These are phyloP conservation scores for Phytopythium cucurbitacearum DNA, from an alignment of 352 stramenopile genomes.

Conservation along the genomic window DNA sequence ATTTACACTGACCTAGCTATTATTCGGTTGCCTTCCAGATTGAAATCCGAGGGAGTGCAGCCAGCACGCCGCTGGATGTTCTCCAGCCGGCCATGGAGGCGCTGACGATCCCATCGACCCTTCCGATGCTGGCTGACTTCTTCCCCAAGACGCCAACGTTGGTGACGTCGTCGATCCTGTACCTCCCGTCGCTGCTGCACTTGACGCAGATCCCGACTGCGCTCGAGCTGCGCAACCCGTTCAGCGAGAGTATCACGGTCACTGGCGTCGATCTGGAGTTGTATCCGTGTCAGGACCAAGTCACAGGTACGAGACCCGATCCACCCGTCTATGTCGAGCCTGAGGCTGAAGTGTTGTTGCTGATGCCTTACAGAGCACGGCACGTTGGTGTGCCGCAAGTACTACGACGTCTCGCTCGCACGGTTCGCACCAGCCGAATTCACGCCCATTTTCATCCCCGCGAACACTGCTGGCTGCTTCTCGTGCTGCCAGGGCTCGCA, in stretches of 20 bases:
- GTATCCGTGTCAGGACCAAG: slow-evolving; percentile 72
- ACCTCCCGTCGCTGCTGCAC: slow-evolving; percentile 70
- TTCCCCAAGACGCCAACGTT: slow-evolving; percentile 70
- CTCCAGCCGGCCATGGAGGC: slow-evolving; percentile 52
- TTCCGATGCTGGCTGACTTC: slow-evolving; percentile 55
- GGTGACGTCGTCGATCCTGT: slow-evolving; percentile 72
- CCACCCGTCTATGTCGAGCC: not conserved
- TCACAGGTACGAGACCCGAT: slow-evolving; percentile 25
- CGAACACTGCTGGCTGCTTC: slow-evolving; percentile 60
- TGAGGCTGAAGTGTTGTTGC: slow-evolving; percentile 1
- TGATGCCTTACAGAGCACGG: slow-evolving; percentile 20
- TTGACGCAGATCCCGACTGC: slow-evolving; percentile 64
- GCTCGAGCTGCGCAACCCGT: slow-evolving; percentile 74
- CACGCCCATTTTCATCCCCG: slow-evolving; percentile 65
- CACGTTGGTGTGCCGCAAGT: slow-evolving; percentile 59
- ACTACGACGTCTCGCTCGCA: slow-evolving; percentile 58
- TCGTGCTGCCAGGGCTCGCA: slow-evolving; percentile 69
- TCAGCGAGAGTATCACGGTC: slow-evolving; percentile 75
- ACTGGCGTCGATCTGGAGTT: slow-evolving; percentile 59
- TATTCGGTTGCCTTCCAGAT: slow-evolving; percentile 32
- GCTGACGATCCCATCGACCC: slow-evolving; percentile 48
- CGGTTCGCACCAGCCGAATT: slow-evolving; percentile 63
- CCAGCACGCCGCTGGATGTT: slow-evolving; percentile 56
- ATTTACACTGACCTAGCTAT: slow-evolving; percentile 4
- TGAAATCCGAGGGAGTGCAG: slow-evolving; percentile 44